Evolutionary conservation across 805 yeast species (phyloP).

Genomic region (Scheffersomyces stipitis): DNA sequence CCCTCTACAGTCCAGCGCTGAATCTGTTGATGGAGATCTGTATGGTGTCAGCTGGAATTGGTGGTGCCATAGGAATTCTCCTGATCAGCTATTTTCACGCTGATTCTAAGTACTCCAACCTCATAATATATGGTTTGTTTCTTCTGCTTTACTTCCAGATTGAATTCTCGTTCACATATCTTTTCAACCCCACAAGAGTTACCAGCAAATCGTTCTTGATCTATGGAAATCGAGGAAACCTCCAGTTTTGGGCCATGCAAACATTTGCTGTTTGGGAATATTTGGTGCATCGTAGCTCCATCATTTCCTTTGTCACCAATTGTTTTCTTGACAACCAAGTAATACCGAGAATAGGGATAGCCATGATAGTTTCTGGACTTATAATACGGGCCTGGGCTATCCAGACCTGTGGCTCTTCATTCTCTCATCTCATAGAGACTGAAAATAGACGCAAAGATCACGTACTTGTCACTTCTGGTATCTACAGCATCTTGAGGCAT

Average conservation of each 20-base stretch:
- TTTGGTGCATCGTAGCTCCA: constrained; percentile 5
- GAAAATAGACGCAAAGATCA: constrained; percentile 6
- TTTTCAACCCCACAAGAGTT: constrained; percentile 25
- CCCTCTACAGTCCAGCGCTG: constrained; percentile 12
- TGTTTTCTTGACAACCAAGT: background rate
- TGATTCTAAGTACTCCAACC: background rate
- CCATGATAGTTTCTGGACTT: constrained; percentile 22
- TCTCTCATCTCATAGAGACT: constrained; percentile 32
- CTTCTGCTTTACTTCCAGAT: constrained; percentile 20
- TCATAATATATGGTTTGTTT: constrained; percentile 15
- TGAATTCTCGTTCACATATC: constrained; percentile 28
- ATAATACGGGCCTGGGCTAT: constrained; percentile 28
- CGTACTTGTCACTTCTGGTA: constrained; percentile 30
- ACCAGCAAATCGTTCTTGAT: constrained; percentile 31
- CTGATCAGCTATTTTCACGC: constrained; percentile 1
- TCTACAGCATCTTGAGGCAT: constrained; percentile 31
- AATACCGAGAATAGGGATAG: constrained; percentile 11
- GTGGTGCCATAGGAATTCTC: constrained; percentile 14
- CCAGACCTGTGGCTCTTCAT: constrained; percentile 33
- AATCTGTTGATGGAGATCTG: constrained; percentile 21
- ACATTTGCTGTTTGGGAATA: constrained; percentile 22
- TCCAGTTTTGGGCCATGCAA: constrained; percentile 30
- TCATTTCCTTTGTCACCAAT: background rate
- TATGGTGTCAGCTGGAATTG: constrained; percentile 17
- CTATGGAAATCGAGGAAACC: constrained; percentile 35